Base-by-base conservation (phyloP, 2,329 filamentous ascomycete species). In the Claviceps spartinae region DNA sequence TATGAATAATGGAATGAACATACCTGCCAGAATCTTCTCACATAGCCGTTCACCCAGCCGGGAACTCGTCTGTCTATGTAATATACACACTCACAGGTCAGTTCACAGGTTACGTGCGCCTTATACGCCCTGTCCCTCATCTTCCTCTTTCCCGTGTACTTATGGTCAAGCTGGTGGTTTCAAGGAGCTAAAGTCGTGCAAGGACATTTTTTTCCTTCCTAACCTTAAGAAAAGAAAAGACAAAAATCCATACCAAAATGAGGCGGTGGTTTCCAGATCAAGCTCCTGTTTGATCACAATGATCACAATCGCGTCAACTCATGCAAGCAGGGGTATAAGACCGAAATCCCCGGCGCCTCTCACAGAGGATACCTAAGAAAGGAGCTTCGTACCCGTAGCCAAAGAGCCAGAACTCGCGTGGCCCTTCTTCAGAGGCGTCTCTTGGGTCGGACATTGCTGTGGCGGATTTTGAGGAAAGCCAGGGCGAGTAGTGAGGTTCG, bases 181-280 rank as follows among this genome's bases (percentile, higher is more conserved):
- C 42, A 44, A 13, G 2, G 8, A 7, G 24, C 5, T 4, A 3
- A 26, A 24, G 42, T 14, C 42, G 16, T 26, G 6, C 7, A 44
- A 26, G 13, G 11, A 5, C 11, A 13, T 1, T 1, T n/a, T 44
- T 4, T 26, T 16, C n/a, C 3, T 9, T 8, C 0, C 40, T 18
- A 9, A 6, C n/a, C 8, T 4, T 0, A 14, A 13, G 20, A 14
- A 20, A 8, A 20, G 40, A 20, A n/a, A 13, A 43, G 20, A 13
- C 4, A 13, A 22, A 18, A 26, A 13, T 1, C 1, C 6, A 34
- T 83, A 96, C 91, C 91, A 66, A 86, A 96, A 65, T 95, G 87
- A 59, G 93, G 93, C 55, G 93, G 93, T 52, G 93, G 91, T 68
- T 97, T 98, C 90, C 90, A 98, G 61, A 98, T 96, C 65, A 98